phyloP scores from a whole-genome alignment of 1,139 yeast species.

The Magnusiomyces fungicola region DNA sequence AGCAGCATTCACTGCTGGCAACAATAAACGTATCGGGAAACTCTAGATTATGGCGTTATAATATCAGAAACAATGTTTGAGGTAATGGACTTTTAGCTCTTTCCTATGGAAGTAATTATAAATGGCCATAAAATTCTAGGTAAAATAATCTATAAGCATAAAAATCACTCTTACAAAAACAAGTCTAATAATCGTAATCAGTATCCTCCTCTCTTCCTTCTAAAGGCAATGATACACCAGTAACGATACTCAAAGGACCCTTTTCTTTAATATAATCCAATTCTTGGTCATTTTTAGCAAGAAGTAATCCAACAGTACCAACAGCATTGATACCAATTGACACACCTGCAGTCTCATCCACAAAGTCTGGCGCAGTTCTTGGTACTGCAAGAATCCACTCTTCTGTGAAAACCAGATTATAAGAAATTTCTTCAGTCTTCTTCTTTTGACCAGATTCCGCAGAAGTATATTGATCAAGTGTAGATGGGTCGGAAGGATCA shows the following conservation, averaged over 20 bases:
- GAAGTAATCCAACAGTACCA: constrained; percentile 70
- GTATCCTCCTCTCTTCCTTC: constrained; percentile 25
- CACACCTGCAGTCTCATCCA: constrained; percentile 28
- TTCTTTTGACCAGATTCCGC: constrained; percentile 7
- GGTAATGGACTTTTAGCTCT: too few relatives aligned
- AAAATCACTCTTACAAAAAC: too few relatives aligned
- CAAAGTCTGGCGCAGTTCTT: constrained; percentile 38
- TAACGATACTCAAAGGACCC: constrained; percentile 38
- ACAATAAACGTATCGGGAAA: too few relatives aligned
- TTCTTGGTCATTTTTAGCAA: constrained; percentile 62
- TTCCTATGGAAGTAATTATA: too few relatives aligned
- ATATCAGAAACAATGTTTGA: too few relatives aligned
- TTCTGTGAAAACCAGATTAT: constrained; percentile 74
- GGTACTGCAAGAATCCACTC: constrained; percentile 86
- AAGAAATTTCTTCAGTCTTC: constrained; percentile 42
- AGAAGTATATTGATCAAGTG: not conserved
- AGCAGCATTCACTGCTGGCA: too few relatives aligned
- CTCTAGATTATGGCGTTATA: too few relatives aligned
- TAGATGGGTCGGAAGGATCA: not conserved
- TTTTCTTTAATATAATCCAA: constrained; percentile 23
- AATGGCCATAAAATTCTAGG: too few relatives aligned
- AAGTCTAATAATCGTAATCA: constrained; percentile 25
- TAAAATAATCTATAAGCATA: too few relatives aligned
- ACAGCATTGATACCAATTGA: constrained; percentile 64
- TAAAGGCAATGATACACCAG: constrained; percentile 58